Base-by-base conservation (phyloP, 306 rosid genomes). In the Oxytropis ochrocephala region DNA sequence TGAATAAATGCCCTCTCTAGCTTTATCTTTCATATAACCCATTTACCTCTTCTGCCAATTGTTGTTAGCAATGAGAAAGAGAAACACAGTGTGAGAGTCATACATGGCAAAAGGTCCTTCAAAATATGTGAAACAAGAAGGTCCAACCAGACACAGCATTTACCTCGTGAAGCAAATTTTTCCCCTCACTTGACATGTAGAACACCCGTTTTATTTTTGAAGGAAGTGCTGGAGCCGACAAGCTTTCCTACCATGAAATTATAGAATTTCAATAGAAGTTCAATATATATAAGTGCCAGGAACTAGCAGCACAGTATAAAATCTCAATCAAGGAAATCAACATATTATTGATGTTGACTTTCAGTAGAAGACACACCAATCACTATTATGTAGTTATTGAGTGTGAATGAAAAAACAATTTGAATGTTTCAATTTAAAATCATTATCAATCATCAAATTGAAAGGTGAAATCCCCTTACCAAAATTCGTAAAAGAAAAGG, bases 111-210 rank as follows among this genome's bases (percentile, higher is more conserved):
- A n/a, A n/a, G n/a, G n/a, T n/a, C n/a, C n/a, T n/a, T n/a, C n/a
- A n/a, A n/a, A n/a, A n/a, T n/a, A n/a, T n/a, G n/a, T n/a, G n/a
- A n/a, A n/a, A n/a, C n/a, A n/a, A n/a, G 35, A 64, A 42, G 76
- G n/a, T 51, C 60, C 57, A 50, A 72, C 39, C 64, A 24, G 36
- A n/a, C 58, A 55, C 9, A 16, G 43, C 56, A 77, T 42, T 83
- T 80, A 90, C 98, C 97, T 93, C 98, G 61, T 90, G 94, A 66
- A 93, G 94, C 85, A 93, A 86, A 81, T 88, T 93, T 80, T 83
- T 68, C 4, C 97, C 98, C 81, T 93, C 96, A 29, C 97, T 93
- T 68, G 98, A 93, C 96, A 93, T 93, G 91, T 93, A 93, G 84
- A 93, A 93, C 66, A 93, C 97, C 70, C 91, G 84, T 81, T 93